phyloP scores from a whole-genome alignment of 2,329 filamentous ascomycete genomes.

The Xylariales sp. region DNA sequence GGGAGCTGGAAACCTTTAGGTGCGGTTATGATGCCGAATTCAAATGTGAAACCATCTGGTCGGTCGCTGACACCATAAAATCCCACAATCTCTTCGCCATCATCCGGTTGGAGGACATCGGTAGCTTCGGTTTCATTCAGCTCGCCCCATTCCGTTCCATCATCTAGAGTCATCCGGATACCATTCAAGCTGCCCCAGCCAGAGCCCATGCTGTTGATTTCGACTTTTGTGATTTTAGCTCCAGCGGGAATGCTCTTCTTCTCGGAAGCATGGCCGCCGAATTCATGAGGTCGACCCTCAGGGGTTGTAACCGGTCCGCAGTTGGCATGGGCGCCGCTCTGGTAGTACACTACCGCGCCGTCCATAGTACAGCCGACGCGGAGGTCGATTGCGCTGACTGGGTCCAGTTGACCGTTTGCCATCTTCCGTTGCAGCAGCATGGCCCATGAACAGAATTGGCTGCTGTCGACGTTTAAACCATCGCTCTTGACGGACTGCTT shows the following conservation, averaged over 20 bases:
- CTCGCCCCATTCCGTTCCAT: slow-evolving; percentile 9
- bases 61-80: slow-evolving; percentile 36
- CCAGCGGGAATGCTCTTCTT: neutral
- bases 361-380: slow-evolving; percentile 30
- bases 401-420: slow-evolving; percentile 24
- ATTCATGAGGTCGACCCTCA: neutral
- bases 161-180: slow-evolving; percentile 2
- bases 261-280: neutral
- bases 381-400: slow-evolving; percentile 38
- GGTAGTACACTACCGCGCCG: slow-evolving; percentile 12
- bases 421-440: slow-evolving; percentile 23
- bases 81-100: slow-evolving; percentile 36
- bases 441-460: slow-evolving; percentile 21
- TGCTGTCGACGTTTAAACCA: slow-evolving; percentile 10
- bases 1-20: neutral
- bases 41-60: slow-evolving; percentile 19
- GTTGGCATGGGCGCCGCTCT: neutral
- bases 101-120: slow-evolving; percentile 13
- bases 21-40: slow-evolving; percentile 45
- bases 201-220: neutral
- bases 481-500: slow-evolving; percentile 28
- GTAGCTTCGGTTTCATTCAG: slow-evolving; percentile 12
- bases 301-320: neutral
- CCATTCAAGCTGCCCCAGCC: neutral
- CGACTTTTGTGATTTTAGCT: neutral